Base-by-base conservation (phyloP, 345 rosid species). In the Ceriops zippeliana region DNA sequence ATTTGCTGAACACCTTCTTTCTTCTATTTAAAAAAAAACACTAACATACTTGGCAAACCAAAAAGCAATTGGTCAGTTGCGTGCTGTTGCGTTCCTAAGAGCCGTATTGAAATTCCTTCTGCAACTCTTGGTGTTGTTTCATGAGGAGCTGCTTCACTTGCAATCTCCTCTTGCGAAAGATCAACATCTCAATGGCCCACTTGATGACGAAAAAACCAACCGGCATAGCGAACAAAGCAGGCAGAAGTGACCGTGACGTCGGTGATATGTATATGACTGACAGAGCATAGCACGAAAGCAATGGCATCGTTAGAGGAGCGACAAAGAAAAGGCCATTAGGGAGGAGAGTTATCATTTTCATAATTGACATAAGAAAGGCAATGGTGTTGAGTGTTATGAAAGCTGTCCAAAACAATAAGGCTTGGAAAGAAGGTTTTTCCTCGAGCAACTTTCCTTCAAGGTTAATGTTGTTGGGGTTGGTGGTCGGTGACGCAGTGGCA, bases 381-480 rank as follows among this genome's bases (percentile, higher is more conserved):
- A 2, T 0, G 58, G 58, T 22, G 58, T 22, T 54, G 5, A 22
- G 9, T 54, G 16, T 1, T 0, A 0, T 8, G 16, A 54, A 54
- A 4, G 2, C 13, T 3, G 5, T 2, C 15, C 15, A 54, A 22
- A 9, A 2, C 5, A 0, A 0, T 1, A 0, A 22, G 28, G 2
- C 58, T 0, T 1, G 7, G 0, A 0, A 7, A 22, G 0, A 0
- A 22, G 1, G 0, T 1, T 0, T 2, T 1, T 15, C 16, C 0
- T 8, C 5, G 0, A 7, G 0, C 26, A 53, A 53, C 0, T 2
- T 3, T 53, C 27, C 58, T 0, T 0, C 0, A 53, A 53, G 27
- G 15, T 7, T 0, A 53, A 2, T 21, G 27, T 0, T n/a, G 5
- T 53, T 53, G 11, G 11, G 8, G 1, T 2, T 19, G 10, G 7